phyloP scores from a whole-genome alignment of 140 eudicot genomes.

The Stevia rebaudiana region DNA sequence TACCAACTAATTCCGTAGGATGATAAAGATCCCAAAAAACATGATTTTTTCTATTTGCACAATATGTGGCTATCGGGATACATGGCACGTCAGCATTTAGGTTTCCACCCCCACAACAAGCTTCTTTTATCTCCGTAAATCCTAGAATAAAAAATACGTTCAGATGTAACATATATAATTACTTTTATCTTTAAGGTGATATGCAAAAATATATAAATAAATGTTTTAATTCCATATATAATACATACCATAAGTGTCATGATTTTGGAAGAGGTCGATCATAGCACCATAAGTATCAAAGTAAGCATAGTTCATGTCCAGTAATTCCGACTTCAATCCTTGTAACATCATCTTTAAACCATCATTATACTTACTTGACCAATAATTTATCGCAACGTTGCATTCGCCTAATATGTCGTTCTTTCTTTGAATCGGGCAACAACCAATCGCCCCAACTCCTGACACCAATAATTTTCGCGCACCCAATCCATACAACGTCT shows the following conservation, averaged over 20 bases:
- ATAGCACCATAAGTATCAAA: constrained; percentile 55
- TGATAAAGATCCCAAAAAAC: constrained; percentile 85
- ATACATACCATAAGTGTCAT: constrained; percentile 67
- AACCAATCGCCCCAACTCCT: constrained; percentile 52
- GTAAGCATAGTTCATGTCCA: constrained; percentile 41
- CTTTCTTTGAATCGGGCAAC: constrained; percentile 53
- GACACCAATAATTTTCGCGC: constrained; percentile 35
- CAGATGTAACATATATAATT: not conserved
- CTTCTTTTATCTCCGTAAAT: constrained; percentile 57
- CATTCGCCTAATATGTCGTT: constrained; percentile 37
- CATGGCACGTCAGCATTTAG: constrained; percentile 62
- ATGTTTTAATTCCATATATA: not conserved
- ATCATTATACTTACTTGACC: constrained; percentile 50
- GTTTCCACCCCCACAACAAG: constrained; percentile 84
- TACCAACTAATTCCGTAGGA: constrained; percentile 60
- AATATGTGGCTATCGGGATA: constrained; percentile 46
- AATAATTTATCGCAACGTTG: constrained; percentile 33
- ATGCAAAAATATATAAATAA: not conserved
- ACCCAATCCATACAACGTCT: constrained; percentile 27
- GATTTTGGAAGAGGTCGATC: constrained; percentile 40
- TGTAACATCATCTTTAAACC: constrained; percentile 32
- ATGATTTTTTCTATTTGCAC: constrained; percentile 50
- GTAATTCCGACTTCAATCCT: constrained; percentile 29
- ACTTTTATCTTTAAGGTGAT: not conserved
- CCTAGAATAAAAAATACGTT: constrained; percentile 35